A percentile compares a stretch with the other conserved stretches of the same genome.
Conservation (phyloP, 164 flowering plant species). For the Cinnamomum chago region DNA sequence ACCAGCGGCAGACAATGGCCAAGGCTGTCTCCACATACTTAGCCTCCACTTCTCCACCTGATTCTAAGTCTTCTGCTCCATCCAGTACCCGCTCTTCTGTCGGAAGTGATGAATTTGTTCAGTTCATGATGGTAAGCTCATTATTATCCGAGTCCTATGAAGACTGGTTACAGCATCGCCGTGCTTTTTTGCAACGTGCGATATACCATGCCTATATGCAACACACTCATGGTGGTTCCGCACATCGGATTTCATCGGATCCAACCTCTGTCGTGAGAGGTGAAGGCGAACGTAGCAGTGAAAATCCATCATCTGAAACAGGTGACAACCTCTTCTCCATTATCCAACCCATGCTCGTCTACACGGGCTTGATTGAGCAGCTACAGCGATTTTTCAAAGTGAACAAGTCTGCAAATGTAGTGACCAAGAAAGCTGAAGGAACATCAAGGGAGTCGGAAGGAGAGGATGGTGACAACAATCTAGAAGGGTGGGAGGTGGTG, state of each 20-base stretch:
- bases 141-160: constrained; percentile 87
- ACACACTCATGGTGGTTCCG: constrained; percentile 50
- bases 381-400: constrained; percentile 78
- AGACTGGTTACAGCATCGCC: constrained; percentile 81
- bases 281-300: constrained; percentile 30
- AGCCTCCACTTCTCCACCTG: constrained; percentile 36
- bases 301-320: constrained; percentile 3
- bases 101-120: constrained; percentile 84
- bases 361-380: constrained; percentile 88
- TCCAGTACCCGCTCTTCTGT: constrained; percentile 36
- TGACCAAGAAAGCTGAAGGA: constrained; percentile 21
- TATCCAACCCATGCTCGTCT: constrained; percentile 84
- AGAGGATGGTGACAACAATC: constrained; percentile 28
- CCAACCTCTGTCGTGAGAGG: constrained; percentile 25
- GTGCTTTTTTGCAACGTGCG: constrained; percentile 79
- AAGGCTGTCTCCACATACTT: constrained; percentile 61
- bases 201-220: constrained; percentile 94
- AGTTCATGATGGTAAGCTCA: constrained; percentile 98
- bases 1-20: constrained; percentile 54
- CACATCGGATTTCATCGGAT: constrained; percentile 35
- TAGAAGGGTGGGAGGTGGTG: constrained; percentile 75
- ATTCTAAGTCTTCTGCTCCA: constrained; percentile 42
- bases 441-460: constrained; percentile 25
- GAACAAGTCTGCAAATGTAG: constrained; percentile 28
- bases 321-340: constrained; percentile 42